A percentile compares a stretch with the other conserved stretches of the same genome.
Evolutionary conservation across 2,329 filamentous ascomycete species (phyloP).

Genomic region (Fusarium sp.): DNA sequence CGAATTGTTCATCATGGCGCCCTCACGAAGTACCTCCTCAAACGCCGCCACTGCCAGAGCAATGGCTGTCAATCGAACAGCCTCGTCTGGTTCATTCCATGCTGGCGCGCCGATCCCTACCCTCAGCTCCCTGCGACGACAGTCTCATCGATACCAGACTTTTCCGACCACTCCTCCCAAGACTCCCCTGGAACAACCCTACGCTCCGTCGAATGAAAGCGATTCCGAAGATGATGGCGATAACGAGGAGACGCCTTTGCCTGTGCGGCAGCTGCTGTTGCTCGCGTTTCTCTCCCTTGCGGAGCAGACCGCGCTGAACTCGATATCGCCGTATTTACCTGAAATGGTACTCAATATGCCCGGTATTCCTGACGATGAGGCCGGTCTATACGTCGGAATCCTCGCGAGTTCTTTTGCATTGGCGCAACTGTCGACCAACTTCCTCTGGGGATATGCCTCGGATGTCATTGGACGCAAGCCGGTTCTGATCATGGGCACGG

Average conservation of each 20-base stretch:
- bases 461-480: conserved; percentile 80
- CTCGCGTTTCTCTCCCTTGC: conserved; percentile 88
- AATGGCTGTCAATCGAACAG: conserved; percentile 30
- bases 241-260: conserved; percentile 76
- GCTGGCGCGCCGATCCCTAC: conserved; percentile 60
- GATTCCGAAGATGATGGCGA: conserved; percentile 46
- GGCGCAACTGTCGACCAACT: conserved; percentile 91
- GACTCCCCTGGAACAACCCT: conserved; percentile 64
- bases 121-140: conserved; percentile 49
- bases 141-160: conserved; percentile 76
- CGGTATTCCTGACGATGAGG: conserved; percentile 74
- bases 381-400: conserved; percentile 88
- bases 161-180: conserved; percentile 80
- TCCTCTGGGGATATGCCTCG: conserved; percentile 64
- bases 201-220: conserved; percentile 37
- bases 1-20: conserved; percentile 30
- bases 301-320: conserved; percentile 97
- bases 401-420: conserved; percentile 92
- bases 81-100: conserved; percentile 60
- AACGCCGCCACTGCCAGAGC: conserved; percentile 7
- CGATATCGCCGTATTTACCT: conserved; percentile 93
- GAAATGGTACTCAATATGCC: conserved; percentile 90
- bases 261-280: conserved; percentile 82
- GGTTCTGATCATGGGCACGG: conserved; percentile 78
- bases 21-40: conserved; percentile 18